Evolutionary conservation across 1,139 yeast genomes (phyloP).

Genomic region (Sugiyamaella novakii): DNA sequence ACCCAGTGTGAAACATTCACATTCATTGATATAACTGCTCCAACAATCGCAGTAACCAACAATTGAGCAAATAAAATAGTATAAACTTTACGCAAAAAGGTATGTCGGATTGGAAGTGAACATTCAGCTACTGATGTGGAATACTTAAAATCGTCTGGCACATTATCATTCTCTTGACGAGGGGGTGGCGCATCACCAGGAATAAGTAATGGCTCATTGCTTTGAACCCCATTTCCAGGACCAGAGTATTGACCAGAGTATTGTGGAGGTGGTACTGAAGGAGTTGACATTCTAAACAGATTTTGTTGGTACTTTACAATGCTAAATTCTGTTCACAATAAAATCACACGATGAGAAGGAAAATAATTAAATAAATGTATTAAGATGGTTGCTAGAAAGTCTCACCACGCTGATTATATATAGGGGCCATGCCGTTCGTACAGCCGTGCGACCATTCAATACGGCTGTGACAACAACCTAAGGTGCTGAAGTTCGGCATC

Average conservation of each 20-base stretch:
- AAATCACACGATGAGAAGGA: no score
- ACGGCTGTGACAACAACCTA: no score
- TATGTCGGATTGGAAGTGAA: constrained; percentile 71
- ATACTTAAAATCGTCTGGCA: constrained; percentile 78
- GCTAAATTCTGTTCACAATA: no score
- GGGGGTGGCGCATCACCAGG: constrained; percentile 35
- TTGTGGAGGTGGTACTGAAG: constrained; percentile 23
- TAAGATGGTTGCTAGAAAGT: no score
- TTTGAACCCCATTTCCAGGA: constrained; percentile 14
- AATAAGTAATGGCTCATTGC: constrained; percentile 19
- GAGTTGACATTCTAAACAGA: constrained; percentile 13
- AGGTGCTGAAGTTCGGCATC: no score
- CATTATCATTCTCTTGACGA: constrained; percentile 35
- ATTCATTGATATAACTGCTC: constrained; percentile 55
- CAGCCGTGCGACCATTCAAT: no score
- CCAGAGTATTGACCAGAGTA: constrained; percentile 23
- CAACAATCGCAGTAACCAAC: constrained; percentile 60
- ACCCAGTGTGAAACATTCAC: constrained; percentile 59
- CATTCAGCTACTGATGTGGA: constrained; percentile 77
- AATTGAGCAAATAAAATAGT: constrained; percentile 68
- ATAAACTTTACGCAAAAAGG: constrained; percentile 79
- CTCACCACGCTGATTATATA: no score
- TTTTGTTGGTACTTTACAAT: no score
- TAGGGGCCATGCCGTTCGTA: no score
- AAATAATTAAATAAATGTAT: no score